Evolutionary conservation across 148 eudicot species (phyloP), one percentile per base, ranked within the genome.

Genomic region (Drosera capensis): DNA sequence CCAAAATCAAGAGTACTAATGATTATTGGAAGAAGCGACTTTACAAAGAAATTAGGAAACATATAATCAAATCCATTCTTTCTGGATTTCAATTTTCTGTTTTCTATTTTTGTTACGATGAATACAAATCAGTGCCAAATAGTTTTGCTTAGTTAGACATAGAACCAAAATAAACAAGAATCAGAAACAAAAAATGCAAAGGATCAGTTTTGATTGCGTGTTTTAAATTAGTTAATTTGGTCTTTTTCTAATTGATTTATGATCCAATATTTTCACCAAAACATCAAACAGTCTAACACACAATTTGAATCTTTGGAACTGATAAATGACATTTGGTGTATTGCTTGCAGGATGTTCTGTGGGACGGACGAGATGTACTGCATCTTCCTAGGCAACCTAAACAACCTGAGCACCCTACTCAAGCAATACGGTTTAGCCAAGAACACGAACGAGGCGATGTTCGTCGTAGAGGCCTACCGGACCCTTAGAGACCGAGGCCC

Each of bases 401-500:
- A 55, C 71, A 86, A 86, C 68, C 54, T 82, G 42, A 68, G 68
- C 54, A 18, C 49, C 30, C 74, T 82, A 1, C 79, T 68, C 54
- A 78, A 65, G 59, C 96, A 82, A 46, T 86, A 86, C 64, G 94
- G 88, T 0, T 66, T 86, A 2, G 60, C 74, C 14, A 86, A 82
- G 71, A 40, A 46, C 28, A 74, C 64, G 21, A 82, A 79, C 44
- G 94, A 84, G 63, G 80, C 94, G 23, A 75, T 73, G 75, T 67
- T 73, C 51, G 78, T 69, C 2, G 71, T 75, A 9, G 80, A 86
- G 51, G 96, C 96, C 14, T 86, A 86, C 54, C 64, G 77, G 48
- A 86, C 96, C 37, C 94, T 86, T 45, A 71, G 96, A 1, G 96
- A 86, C 61, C 72, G 96, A 0, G 83, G 96, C 20, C 96, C 96